Conservation (phyloP, 2,329 filamentous ascomycete genomes). For the Aspergillus luchuensis region DNA sequence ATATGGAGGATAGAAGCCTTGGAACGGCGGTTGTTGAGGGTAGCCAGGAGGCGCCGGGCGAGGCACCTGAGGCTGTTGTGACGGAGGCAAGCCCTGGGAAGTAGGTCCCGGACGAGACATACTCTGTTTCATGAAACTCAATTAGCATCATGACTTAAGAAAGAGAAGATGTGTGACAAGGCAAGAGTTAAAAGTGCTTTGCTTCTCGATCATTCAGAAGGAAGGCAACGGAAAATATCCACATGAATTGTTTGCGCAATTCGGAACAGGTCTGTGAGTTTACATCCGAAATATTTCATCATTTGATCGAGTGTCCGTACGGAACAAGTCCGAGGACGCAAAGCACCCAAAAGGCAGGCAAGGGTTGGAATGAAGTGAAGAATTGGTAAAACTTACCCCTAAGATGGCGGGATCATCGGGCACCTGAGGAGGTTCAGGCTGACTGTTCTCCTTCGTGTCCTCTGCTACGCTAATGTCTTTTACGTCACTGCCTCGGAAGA, state of each 20-base stretch:
- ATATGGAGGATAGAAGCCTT: conserved; percentile 49
- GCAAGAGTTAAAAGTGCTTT: conserved; percentile 16
- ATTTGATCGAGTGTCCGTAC: conserved; percentile 31
- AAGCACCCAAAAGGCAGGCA: background rate
- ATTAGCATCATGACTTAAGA: conserved; percentile 9
- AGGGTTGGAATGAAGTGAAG: background rate
- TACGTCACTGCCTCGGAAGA: conserved; percentile 96
- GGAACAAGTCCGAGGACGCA: conserved; percentile 12
- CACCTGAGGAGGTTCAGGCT: conserved; percentile 74
- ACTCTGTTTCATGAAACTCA: conserved; percentile 41
- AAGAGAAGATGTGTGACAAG: conserved; percentile 2
- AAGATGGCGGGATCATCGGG: conserved; percentile 96
- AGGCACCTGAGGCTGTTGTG: conserved; percentile 48
- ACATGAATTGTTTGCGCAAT: conserved; percentile 87
- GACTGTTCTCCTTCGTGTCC: conserved; percentile 69
- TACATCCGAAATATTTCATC: conserved; percentile 98
- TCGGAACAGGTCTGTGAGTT: conserved; percentile 75
- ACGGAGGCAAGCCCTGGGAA: conserved; percentile 40
- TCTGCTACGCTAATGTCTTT: conserved; percentile 96
- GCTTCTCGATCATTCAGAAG: conserved; percentile 72
- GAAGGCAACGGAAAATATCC: conserved; percentile 99
- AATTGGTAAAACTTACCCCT: conserved; percentile 70
- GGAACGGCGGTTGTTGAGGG: conserved; percentile 47
- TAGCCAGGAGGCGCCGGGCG: conserved; percentile 42
- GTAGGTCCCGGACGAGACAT: conserved; percentile 45